Evolutionary conservation across 208 protist genomes (phyloP), one percentile per base, ranked within the genome.

Genomic region (Acanthamoeba culbertsoni): DNA sequence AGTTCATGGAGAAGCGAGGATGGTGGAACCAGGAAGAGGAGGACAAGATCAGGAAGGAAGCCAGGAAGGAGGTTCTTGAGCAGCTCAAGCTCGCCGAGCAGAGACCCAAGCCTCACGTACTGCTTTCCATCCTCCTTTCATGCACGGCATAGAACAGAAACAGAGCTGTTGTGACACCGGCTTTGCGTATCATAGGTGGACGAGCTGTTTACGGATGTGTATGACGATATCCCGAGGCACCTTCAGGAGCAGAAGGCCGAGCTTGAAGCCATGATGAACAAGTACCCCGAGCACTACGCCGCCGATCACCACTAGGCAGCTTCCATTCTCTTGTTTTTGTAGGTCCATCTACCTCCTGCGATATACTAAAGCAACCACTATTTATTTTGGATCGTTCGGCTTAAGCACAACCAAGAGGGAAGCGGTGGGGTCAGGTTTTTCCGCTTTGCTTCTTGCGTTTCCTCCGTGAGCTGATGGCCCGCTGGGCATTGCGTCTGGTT

Each of bases 151-250:
- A n/a, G n/a, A n/a, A n/a, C n/a, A n/a, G n/a, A n/a, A n/a, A n/a
- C n/a, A n/a, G n/a, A n/a, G n/a, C n/a, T n/a, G n/a, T n/a, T n/a
- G n/a, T n/a, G n/a, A n/a, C n/a, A n/a, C n/a, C n/a, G n/a, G n/a
- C n/a, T n/a, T n/a, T n/a, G n/a, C n/a, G n/a, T n/a, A n/a, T n/a
- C n/a, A n/a, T n/a, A 82, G 71, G 48, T 68, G 37, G 57, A 94
- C 43, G 82, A 96, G 62, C 55, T 97, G 18, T 97, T 96, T 55
- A 95, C 88, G 16, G 97, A 97, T 48, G 97, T 97, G n/a, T 97
- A 96, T 51, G 92, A 97, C 82, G 55, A 79, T 18, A 18, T 95
- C 33, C 63, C 96, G 1, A 26, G n/a, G 35, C 79, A 94, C 68
- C 79, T 97, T 0, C 53, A 94, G 90, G 71, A 94, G 68, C 96